Evolutionary conservation across 352 stramenopile species (phyloP).

Genomic region (Phytophthora colocasiae): DNA sequence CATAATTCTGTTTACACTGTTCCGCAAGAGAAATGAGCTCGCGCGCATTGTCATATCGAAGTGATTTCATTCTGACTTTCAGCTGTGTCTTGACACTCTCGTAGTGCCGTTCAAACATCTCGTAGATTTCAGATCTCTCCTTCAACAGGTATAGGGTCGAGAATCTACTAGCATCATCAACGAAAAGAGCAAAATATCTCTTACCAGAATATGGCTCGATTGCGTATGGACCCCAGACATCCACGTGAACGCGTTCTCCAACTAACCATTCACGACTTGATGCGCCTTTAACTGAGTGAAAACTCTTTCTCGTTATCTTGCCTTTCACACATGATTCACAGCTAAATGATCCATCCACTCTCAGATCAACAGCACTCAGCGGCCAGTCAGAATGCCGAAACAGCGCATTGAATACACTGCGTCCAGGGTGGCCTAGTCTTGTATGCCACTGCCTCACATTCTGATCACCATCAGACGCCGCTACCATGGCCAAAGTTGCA

Average conservation of each 20-base stretch:
- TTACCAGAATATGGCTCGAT: conserved; percentile 18
- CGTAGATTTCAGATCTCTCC: conserved; percentile 21
- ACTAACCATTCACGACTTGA: conserved; percentile 5
- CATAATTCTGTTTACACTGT: conserved; percentile 10
- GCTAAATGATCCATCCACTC: conserved; percentile 1
- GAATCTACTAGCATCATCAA: conserved; percentile 29
- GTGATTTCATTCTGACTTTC: conserved; percentile 24
- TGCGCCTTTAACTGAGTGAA: not conserved
- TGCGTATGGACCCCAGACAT: conserved; percentile 27
- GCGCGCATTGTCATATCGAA: conserved; percentile 17
- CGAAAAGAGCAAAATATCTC: conserved; percentile 27
- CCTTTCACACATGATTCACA: conserved; percentile 16
- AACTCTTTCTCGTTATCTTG: conserved; percentile 14
- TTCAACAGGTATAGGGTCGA: conserved; percentile 16
- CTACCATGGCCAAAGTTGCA: not conserved
- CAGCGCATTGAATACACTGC: conserved; percentile 13
- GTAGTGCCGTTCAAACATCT: conserved; percentile 16
- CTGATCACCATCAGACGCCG: not conserved
- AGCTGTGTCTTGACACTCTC: conserved; percentile 16
- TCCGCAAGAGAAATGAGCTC: conserved; percentile 4
- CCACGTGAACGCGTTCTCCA: conserved; percentile 19
- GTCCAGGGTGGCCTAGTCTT: conserved; percentile 7
- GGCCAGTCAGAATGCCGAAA: conserved; percentile 6
- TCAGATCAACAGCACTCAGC: conserved; percentile 1
- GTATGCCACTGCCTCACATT: conserved; percentile 6